Base-by-base conservation (phyloP, 306 rosid species). In the Argentina anserina region DNA sequence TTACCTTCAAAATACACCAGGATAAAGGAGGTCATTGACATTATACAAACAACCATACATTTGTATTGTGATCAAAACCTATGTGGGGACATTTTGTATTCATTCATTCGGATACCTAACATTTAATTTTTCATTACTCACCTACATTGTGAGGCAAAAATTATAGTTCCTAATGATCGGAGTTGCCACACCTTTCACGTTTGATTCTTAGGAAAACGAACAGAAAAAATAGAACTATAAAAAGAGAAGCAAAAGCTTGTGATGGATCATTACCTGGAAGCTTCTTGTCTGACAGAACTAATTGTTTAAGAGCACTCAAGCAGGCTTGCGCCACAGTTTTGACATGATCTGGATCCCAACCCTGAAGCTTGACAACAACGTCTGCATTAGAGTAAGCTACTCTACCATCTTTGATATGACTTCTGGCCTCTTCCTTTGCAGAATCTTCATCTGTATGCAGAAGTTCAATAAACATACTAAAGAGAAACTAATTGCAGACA, bases 261-360 rank as follows among this genome's bases (percentile, higher is more conserved):
- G n/a, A 65, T 68, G 42, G 7, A n/a, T 36, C 65, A 12, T 59
- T 84, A 94, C 96, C 94, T 83, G 97, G 90, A 79, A 91, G 98
- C 36, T 85, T 83, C 81, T 89, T 89, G 89, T 91, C 97, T 20
- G 97, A 81, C 14, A 81, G 75, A 81, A 89, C 82, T 49, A 94
- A 76, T 78, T 94, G 92, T 81, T 94, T 94, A 37, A 94, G 87
- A 81, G 95, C 98, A 70, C 95, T 88, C 83, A 94, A 83, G 70
- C 87, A 88, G 69, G 91, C 97, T 78, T 88, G 92, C 37, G 95
- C 96, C 70, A 94, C 86, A 74, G 72, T 85, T 81, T 88, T 89
- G 69, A 88, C 85, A 79, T 86, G 85, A 63, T 86, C 87, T 84
- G 78, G 65, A 71, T 89, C 96, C 97, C 97, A 91, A 13, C 97